These are phyloP conservation scores for Vigna unguiculata DNA, from an alignment of 306 rosid species.

Conservation along the genomic window DNA sequence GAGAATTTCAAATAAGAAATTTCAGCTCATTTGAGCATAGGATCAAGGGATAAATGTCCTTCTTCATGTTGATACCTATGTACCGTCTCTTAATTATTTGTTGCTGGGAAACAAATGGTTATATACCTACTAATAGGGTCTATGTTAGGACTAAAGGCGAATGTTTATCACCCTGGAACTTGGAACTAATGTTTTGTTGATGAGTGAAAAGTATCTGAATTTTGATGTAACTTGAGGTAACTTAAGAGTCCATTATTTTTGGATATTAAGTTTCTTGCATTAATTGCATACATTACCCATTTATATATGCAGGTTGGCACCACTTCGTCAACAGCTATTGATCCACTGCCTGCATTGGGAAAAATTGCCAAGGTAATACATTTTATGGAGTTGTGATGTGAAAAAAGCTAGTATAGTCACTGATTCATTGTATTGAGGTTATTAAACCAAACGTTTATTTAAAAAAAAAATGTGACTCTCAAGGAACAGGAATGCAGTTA, in stretches of 20 bases:
- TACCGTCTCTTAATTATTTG: conserved; percentile 14
- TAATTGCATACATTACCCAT: conserved; percentile 31
- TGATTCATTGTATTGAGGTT: conserved; percentile 31
- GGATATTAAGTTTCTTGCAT: conserved; percentile 25
- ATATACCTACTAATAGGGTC: neutral
- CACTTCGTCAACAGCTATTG: conserved; percentile 93
- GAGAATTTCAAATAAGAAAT: neutral
- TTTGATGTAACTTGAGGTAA: neutral
- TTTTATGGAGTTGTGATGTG: conserved; percentile 34
- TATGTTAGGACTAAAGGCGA: neutral
- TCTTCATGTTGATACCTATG: conserved; percentile 8
- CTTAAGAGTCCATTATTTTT: neutral
- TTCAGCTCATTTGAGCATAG: neutral
- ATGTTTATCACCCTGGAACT: conserved; percentile 15
- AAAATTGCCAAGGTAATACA: conserved; percentile 71
- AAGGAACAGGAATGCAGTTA: conserved; percentile 23
- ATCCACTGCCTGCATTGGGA: conserved; percentile 77
- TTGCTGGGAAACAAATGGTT: conserved; percentile 14
- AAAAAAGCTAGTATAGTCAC: conserved; percentile 17
- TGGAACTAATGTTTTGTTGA: conserved; percentile 15
- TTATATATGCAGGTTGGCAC: conserved; percentile 77
- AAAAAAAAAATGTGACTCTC: neutral
- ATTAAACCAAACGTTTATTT: neutral
- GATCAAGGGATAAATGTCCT: conserved; percentile 29
- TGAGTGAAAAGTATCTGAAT: conserved; percentile 19